Base-by-base conservation (phyloP, 805 yeast genomes). In the Ogataea thermomethanolica region DNA sequence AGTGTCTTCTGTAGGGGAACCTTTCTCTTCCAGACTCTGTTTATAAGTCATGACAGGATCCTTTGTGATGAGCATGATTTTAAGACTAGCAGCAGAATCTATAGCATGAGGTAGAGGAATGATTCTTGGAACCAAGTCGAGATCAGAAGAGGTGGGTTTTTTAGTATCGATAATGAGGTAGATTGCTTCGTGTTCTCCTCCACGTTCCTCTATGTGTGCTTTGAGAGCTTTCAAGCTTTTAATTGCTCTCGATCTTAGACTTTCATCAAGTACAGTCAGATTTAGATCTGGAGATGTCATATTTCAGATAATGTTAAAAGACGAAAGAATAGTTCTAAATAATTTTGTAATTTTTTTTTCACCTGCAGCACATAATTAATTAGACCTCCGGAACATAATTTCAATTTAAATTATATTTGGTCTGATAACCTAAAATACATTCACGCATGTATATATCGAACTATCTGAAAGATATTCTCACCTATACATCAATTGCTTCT, bases 21-120 rank as follows among this genome's bases (percentile, higher is more conserved):
- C 76, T 42, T 71, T 70, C 22, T 62, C 64, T 6, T 69, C 65
- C 5, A 84, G 56, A 4, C 71, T 67, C 8, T 66, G 67, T 25
- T 79, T 66, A 51, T 78, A 84, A 6, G 70, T 67, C 4, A 74
- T 66, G 5, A 81, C 74, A 1, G 91, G 90, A 54, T 86, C 93
- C 48, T 82, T 84, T 7, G 91, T 82, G 10, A 87, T 70, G 13
- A 87, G 65, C 4, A 84, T 56, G 5, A 84, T 71, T 15, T 77
- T 65, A 35, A 73, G 65, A 14, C 73, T 72, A 14, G 71, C 70
- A 2, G 76, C 56, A 41, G 67, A 69, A 37, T 71, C 73, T 41
- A 83, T 58, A 46, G 74, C 71, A 48, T 73, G 65, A 0, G 76
- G 69, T 9, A 84, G 48, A 3, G 87, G 84, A 17, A 81, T 66